phyloP scores from a whole-genome alignment of 805 yeast genomes.

The Hanseniaspora jakobsenii region DNA sequence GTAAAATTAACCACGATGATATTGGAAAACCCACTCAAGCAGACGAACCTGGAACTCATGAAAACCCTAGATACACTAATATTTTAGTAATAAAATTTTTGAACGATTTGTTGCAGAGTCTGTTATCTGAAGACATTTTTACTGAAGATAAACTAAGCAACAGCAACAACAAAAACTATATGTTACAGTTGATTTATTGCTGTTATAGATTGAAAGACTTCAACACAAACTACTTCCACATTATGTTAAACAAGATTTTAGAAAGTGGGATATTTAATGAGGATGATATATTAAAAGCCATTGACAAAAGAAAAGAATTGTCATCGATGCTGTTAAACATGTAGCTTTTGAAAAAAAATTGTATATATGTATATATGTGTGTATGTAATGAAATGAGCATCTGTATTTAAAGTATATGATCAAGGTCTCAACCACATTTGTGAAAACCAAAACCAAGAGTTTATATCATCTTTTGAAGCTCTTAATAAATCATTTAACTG shows the following conservation, averaged over 20 bases:
- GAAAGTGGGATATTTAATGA: constrained; percentile 22
- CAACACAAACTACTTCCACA: constrained; percentile 25
- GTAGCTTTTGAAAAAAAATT: no score
- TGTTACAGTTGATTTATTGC: constrained; percentile 76
- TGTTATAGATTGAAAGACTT: constrained; percentile 61
- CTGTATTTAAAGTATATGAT: no score
- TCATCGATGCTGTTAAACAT: constrained; percentile 19
- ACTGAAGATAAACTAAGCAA: constrained; percentile 31
- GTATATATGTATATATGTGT: no score
- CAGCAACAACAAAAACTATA: constrained; percentile 52
- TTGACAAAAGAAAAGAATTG: constrained; percentile 26
- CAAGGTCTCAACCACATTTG: no score
- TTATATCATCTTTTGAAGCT: no score
- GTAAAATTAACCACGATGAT: constrained; percentile 17
- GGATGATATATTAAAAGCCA: constrained; percentile 22
- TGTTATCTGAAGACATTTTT: constrained; percentile 22
- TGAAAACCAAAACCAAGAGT: no score
- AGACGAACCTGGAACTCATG: not conserved
- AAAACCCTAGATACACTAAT: constrained; percentile 11
- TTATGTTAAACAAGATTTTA: constrained; percentile 24
- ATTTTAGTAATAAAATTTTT: constrained; percentile 26
- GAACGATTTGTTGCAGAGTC: constrained; percentile 25
- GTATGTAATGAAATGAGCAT: no score
- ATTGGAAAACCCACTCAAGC: constrained; percentile 12
- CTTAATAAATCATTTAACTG: no score